Percentiles rank a stretch among this genome's conserved stretches.
phyloP scores from a whole-genome alignment of 768 basidiomycete species.

The Rhodocollybia butyracea region DNA sequence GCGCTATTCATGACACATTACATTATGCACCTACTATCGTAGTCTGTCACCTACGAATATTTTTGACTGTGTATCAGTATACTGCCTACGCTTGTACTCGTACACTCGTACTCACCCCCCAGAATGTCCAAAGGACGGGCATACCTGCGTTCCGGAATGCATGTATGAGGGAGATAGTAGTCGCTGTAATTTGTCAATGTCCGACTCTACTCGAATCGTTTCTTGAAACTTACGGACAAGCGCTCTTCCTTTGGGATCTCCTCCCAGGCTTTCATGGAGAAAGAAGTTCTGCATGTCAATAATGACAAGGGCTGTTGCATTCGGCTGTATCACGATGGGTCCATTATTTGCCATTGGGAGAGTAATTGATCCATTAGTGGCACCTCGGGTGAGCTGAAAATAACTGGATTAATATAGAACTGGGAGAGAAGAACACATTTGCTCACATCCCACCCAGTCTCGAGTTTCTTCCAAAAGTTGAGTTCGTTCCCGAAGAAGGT shows the following conservation, averaged over 20 bases:
- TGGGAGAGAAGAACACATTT: neutral
- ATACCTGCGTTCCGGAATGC: constrained; percentile 27
- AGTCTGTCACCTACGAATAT: no score
- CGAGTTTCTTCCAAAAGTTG: constrained; percentile 26
- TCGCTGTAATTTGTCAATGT: constrained; percentile 12
- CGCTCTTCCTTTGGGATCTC: constrained; percentile 27
- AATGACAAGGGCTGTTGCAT: constrained; percentile 29
- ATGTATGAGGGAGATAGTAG: constrained; percentile 26
- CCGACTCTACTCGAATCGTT: neutral
- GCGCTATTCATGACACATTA: neutral
- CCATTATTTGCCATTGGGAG: constrained; percentile 22
- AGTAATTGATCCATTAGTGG: constrained; percentile 20
- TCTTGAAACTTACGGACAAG: constrained; percentile 23
- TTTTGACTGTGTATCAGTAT: no score
- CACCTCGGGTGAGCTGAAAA: constrained; percentile 26
- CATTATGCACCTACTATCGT: constrained; percentile 20
- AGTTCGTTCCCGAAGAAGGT: constrained; percentile 25
- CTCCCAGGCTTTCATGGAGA: constrained; percentile 25
- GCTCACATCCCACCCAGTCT: constrained; percentile 24
- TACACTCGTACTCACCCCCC: no score
- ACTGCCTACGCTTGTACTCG: no score
- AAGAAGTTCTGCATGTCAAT: constrained; percentile 35
- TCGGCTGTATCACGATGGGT: constrained; percentile 25
- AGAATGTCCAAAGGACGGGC: constrained; percentile 30
- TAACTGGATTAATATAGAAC: neutral